phyloP scores from a whole-genome alignment of 2,329 filamentous ascomycete genomes.

The Stylonectria norvegica region DNA sequence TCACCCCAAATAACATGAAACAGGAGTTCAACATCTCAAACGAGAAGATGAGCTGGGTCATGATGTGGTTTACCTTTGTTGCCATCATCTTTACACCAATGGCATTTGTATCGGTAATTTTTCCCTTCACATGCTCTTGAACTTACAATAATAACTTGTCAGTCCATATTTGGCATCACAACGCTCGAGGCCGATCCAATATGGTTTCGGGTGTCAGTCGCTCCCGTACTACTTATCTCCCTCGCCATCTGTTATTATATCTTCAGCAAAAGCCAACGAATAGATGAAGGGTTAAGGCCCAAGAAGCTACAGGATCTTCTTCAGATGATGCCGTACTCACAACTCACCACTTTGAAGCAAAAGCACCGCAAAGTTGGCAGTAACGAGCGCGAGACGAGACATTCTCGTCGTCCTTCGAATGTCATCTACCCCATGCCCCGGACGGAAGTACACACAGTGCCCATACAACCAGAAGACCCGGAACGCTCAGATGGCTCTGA shows the following conservation, averaged over 20 bases:
- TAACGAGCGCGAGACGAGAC: too few species aligned
- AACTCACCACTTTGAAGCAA: not conserved
- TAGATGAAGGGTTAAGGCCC: constrained; percentile 3
- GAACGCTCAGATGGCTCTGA: not conserved
- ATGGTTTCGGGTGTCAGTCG: constrained; percentile 1
- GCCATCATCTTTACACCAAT: constrained; percentile 7
- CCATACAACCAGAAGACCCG: not conserved
- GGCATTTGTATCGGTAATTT: constrained; percentile 5
- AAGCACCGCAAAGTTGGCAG: too few species aligned
- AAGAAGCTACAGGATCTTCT: not conserved
- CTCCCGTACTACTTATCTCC: constrained; percentile 2
- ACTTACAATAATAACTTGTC: not conserved
- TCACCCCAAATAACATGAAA: not conserved
- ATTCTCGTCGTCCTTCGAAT: not conserved
- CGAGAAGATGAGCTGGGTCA: constrained; percentile 10
- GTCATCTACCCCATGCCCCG: not conserved
- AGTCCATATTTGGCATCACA: constrained; percentile 9
- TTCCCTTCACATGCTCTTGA: not conserved
- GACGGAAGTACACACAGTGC: not conserved
- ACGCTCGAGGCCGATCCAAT: constrained; percentile 5
- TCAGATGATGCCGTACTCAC: constrained; percentile 2
- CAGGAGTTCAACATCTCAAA: constrained; percentile 3
- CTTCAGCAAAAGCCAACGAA: constrained; percentile 2
- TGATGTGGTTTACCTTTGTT: constrained; percentile 8
- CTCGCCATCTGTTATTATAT: constrained; percentile 1